Conservation (phyloP, 495 filamentous ascomycete species). For the Hypomontagnella submonticulosa region DNA sequence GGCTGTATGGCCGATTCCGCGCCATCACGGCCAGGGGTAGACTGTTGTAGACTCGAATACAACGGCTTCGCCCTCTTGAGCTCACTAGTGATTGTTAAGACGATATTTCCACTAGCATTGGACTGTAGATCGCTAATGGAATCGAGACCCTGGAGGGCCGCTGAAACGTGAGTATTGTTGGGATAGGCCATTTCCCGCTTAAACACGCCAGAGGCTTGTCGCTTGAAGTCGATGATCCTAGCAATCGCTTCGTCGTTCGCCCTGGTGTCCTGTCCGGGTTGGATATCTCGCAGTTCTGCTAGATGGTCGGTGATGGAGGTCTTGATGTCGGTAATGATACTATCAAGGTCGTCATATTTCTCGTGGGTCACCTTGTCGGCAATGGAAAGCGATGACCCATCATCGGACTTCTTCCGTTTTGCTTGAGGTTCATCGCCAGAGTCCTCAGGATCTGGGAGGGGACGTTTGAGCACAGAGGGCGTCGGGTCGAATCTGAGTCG, state of each 20-base stretch:
- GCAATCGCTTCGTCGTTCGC: conserved; percentile 50
- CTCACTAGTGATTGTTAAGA: conserved; percentile 77
- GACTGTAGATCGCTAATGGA: conserved; percentile 39
- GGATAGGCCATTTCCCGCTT: conserved; percentile 56
- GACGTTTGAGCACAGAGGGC: conserved; percentile 58
- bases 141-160: conserved; percentile 35
- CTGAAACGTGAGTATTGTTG: conserved; percentile 23
- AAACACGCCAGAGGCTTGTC: conserved; percentile 54
- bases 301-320: conserved; percentile 52
- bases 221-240: conserved; percentile 54
- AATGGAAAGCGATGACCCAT: conserved; percentile 51
- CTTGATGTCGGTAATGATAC: conserved; percentile 58
- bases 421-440: conserved; percentile 55
- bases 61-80: conserved; percentile 79
- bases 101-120: conserved; percentile 60
- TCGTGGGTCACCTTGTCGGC: conserved; percentile 58
- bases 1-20: conserved; percentile 48
- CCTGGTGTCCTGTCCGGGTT: conserved; percentile 32
- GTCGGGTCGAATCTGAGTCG: conserved; percentile 55
- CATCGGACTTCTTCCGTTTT: conserved; percentile 59
- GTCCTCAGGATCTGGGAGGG: conserved; percentile 49
- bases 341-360: conserved; percentile 57
- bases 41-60: conserved; percentile 81
- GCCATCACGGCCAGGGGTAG: conserved; percentile 54
- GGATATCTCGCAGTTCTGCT: conserved; percentile 50